Evolutionary conservation across 129 eudicot genomes (phyloP).

Genomic region (Saposhnikovia divaricata): DNA sequence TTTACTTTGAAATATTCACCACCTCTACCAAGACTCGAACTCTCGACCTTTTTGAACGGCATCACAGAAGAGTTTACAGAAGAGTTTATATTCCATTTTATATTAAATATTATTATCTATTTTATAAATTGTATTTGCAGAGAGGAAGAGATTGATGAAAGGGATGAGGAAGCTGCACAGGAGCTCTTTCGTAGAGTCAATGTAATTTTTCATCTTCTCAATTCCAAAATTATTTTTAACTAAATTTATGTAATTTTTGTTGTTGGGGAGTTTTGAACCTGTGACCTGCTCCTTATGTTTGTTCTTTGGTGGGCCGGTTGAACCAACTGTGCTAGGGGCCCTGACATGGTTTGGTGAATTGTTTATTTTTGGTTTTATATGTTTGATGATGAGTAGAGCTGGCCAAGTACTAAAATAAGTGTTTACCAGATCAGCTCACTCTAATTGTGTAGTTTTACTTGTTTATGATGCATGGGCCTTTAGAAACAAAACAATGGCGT

Average conservation of each 20-base stretch:
- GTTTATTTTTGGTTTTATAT: background rate
- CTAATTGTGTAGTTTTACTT: background rate
- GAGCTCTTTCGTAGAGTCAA: slow-evolving; percentile 25
- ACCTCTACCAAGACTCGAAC: no score
- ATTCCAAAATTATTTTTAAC: background rate
- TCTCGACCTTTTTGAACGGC: no score
- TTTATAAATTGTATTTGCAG: slow-evolving; percentile 11
- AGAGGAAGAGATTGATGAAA: slow-evolving; percentile 16
- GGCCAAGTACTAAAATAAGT: background rate
- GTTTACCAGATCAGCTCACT: background rate
- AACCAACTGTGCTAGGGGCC: background rate
- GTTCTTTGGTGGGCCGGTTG: background rate
- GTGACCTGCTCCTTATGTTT: background rate
- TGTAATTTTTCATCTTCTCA: slow-evolving; percentile 15
- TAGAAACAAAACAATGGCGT: no score
- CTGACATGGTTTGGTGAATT: background rate
- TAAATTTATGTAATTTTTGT: background rate
- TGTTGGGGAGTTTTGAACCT: background rate
- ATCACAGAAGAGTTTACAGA: no score
- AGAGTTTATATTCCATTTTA: no score
- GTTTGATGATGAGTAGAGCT: background rate
- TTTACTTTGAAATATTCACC: background rate
- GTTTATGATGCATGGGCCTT: background rate
- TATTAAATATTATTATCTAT: no score
- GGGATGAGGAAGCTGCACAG: slow-evolving; percentile 18